Conservation (phyloP, 495 filamentous ascomycete species). For the Tetracladium setigerum region DNA sequence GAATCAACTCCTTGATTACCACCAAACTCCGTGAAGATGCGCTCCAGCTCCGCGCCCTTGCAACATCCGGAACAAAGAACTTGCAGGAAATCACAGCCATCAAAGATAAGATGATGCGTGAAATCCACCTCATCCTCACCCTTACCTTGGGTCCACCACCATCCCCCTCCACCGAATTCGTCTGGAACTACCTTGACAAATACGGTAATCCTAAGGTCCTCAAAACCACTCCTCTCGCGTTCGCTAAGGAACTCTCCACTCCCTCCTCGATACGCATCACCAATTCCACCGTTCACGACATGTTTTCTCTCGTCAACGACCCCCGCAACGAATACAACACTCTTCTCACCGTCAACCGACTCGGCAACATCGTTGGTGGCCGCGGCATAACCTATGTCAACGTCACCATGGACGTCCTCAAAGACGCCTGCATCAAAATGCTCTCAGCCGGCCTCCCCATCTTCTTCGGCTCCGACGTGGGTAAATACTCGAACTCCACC, state of each 20-base stretch:
- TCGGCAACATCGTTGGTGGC: constrained; percentile 73
- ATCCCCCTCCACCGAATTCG: constrained; percentile 53
- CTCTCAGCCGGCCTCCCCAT: constrained; percentile 66
- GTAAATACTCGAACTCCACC: constrained; percentile 59
- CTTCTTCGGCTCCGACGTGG: constrained; percentile 86
- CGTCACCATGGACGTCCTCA: constrained; percentile 64
- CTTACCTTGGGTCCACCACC: constrained; percentile 74
- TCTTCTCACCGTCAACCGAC: constrained; percentile 64
- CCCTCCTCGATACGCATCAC: constrained; percentile 32
- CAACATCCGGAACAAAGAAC: constrained; percentile 10
- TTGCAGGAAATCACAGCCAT: constrained; percentile 30
- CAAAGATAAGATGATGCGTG: constrained; percentile 67
- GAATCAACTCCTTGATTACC: constrained; percentile 69
- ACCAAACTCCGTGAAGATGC: constrained; percentile 83
- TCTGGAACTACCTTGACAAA: constrained; percentile 71
- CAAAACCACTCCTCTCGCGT: constrained; percentile 54
- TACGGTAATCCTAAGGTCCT: constrained; percentile 51
- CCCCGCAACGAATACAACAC: constrained; percentile 64
- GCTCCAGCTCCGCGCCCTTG: constrained; percentile 51
- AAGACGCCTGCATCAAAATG: constrained; percentile 66
- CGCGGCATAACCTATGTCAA: constrained; percentile 72
- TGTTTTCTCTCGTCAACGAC: constrained; percentile 79
- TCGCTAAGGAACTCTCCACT: constrained; percentile 51
- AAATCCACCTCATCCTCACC: constrained; percentile 71
- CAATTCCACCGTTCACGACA: constrained; percentile 44